Conservation (phyloP, 306 rosid genomes). For the Vigna hirtella region DNA sequence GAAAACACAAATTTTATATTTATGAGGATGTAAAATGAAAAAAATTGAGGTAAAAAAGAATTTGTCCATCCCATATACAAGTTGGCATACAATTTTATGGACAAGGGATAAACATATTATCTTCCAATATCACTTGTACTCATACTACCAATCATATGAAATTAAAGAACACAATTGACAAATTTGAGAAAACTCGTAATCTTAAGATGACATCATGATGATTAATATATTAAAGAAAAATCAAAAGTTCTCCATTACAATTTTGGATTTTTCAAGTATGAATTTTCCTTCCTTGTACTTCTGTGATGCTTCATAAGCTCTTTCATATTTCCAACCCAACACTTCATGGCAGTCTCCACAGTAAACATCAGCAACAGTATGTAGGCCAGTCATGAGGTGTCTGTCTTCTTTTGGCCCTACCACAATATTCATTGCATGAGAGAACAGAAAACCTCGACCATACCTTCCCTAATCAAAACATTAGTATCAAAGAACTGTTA, state of each 20-base stretch:
- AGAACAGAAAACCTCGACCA: conserved; percentile 86
- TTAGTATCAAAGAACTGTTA: conserved; percentile 33
- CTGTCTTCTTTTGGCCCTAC: conserved; percentile 81
- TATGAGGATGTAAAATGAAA: too few species aligned
- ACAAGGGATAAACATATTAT: conserved; percentile 38
- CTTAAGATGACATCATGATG: conserved; percentile 35
- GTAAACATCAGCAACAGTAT: conserved; percentile 76
- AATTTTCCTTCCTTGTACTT: conserved; percentile 92
- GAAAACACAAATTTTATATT: too few species aligned
- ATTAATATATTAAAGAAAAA: conserved; percentile 38
- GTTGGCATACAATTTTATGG: conserved; percentile 19
- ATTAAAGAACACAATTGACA: conserved; percentile 50
- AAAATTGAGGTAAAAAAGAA: too few species aligned
- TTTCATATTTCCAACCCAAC: conserved; percentile 84
- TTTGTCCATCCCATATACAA: too few species aligned
- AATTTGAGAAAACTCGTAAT: conserved; percentile 47
- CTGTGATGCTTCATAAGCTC: conserved; percentile 81
- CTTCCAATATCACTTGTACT: conserved; percentile 42
- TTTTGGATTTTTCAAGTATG: conserved; percentile 80
- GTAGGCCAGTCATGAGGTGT: conserved; percentile 80
- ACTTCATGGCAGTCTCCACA: conserved; percentile 79
- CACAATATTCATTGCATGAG: conserved; percentile 76
- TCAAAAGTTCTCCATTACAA: conserved; percentile 58
- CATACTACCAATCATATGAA: conserved; percentile 41
- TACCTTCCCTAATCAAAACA: conserved; percentile 67